Base-by-base conservation (phyloP, 2,329 filamentous ascomycete genomes). In the Mariannaea elegans region DNA sequence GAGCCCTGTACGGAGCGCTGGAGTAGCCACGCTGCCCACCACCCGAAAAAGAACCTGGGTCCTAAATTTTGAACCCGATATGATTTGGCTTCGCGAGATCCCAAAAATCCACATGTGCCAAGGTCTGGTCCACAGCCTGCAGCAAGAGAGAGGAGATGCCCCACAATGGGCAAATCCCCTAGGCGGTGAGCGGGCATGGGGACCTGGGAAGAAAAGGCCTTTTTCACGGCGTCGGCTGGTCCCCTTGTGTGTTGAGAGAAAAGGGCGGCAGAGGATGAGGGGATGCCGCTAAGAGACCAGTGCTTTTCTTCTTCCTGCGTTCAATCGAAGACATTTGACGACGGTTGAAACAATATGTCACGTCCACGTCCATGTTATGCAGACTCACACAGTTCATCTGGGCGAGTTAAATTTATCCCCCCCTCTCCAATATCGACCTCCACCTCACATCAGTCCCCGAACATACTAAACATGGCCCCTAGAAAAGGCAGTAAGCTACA, bases 11-110 rank as follows among this genome's bases (percentile, higher is more conserved):
- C n/a, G n/a, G n/a, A n/a, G n/a, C n/a, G n/a, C n/a, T n/a, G n/a
- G n/a, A 64, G 48, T 46, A 48, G 59, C 45, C 42, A 39, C 62
- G 63, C 61, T 56, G 63, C 60, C 52, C 53, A 51, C 24, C 24
- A 69, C 59, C 48, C 55, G 58, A 57, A 52, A 46, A 60, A 55
- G 57, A 67, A 57, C 65, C 53, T 55, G 38, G 31, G 42, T 21
- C 54, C 68, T 69, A 51, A 68, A 68, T 69, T 67, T 69, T 67
- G 66, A 69, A 34, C 61, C 62, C 46, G 49, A 62, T 64, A 56
- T 66, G 58, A 63, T 61, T 64, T 65, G 65, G 65, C 62, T 66
- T 21, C 59, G 53, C 63, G 52, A 65, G 65, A 67, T 66, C 62
- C 63, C 24, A 27, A 27, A 27, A 39, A 38, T 19, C 36, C 36